A percentile compares a stretch with the other conserved stretches of the same genome.
phyloP scores from a whole-genome alignment of 345 rosid genomes.

The Acer negundo region DNA sequence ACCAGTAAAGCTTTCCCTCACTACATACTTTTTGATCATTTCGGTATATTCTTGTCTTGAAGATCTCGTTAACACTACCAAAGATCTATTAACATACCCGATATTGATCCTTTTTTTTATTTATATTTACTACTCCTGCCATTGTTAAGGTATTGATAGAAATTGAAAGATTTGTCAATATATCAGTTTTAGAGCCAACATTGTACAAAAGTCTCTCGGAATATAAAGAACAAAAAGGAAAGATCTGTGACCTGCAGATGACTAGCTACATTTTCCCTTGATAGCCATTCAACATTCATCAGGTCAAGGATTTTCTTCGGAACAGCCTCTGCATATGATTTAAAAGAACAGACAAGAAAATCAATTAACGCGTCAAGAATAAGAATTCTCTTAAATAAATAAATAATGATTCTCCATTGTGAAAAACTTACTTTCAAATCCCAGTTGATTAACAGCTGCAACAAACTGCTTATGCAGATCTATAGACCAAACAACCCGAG shows the following conservation, averaged over 20 bases:
- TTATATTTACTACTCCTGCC: not conserved
- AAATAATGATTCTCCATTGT: slow-evolving; percentile 4
- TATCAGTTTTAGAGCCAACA: not conserved
- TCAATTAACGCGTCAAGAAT: not conserved
- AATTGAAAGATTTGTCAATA: not conserved
- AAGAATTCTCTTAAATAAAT: not conserved
- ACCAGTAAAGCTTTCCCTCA: not conserved
- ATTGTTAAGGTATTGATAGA: not conserved
- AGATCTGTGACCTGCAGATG: slow-evolving; percentile 73
- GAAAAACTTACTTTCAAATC: slow-evolving; percentile 74
- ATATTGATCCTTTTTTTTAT: not conserved
- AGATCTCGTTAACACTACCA: not conserved
- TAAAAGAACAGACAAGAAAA: slow-evolving; percentile 8
- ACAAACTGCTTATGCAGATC: slow-evolving; percentile 88
- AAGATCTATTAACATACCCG: not conserved
- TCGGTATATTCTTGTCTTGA: not conserved
- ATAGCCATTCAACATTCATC: slow-evolving; percentile 88
- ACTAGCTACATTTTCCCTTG: slow-evolving; percentile 98
- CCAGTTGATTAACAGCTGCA: slow-evolving; percentile 79
- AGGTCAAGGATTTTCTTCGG: slow-evolving; percentile 91
- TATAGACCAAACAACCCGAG: slow-evolving; percentile 91
- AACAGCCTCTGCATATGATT: slow-evolving; percentile 71
- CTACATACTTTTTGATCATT: not conserved
- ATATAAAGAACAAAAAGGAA: slow-evolving; percentile 17
- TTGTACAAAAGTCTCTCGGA: not conserved